Evolutionary conservation across 768 basidiomycete species (phyloP).

Genomic region (Mycena indigotica): DNA sequence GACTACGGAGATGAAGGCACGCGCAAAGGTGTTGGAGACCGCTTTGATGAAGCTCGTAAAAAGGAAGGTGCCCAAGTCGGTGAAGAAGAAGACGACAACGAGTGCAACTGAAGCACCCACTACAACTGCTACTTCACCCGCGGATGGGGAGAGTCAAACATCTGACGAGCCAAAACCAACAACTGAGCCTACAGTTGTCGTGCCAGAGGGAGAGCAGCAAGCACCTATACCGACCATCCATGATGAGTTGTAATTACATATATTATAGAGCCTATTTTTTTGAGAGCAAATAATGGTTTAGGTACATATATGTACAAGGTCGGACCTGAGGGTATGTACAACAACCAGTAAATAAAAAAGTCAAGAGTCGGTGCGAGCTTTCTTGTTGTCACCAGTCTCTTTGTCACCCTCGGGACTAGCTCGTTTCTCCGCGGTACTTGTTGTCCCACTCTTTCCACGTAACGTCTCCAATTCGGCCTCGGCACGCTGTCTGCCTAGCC

Average conservation of each 20-base stretch:
- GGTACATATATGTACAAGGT: neutral
- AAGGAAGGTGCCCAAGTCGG: constrained; percentile 67
- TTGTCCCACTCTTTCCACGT: constrained; percentile 44
- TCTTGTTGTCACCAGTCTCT: neutral
- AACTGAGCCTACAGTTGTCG: constrained; percentile 1
- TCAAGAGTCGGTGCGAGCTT: neutral
- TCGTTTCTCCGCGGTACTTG: constrained; percentile 29
- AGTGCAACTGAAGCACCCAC: constrained; percentile 20
- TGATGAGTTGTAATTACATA: constrained; percentile 12
- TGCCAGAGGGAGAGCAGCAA: constrained; percentile 6
- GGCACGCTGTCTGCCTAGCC: constrained; percentile 55
- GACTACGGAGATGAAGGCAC: constrained; percentile 82
- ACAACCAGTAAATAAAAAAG: neutral
- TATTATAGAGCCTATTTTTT: neutral
- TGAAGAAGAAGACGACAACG: constrained; percentile 47
- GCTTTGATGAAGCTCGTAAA: constrained; percentile 68
- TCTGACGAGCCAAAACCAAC: constrained; percentile 21
- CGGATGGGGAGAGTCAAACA: neutral
- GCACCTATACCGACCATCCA: constrained; percentile 11
- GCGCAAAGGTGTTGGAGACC: constrained; percentile 78
- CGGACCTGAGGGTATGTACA: too few species aligned
- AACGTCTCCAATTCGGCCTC: constrained; percentile 68
- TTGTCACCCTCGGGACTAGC: constrained; percentile 34
- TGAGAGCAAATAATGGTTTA: neutral
- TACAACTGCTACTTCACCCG: constrained; percentile 23